Evolutionary conservation across 202 grass and related monocot species (phyloP).

Genomic region (Schoenoplectus tabernaemontani): DNA sequence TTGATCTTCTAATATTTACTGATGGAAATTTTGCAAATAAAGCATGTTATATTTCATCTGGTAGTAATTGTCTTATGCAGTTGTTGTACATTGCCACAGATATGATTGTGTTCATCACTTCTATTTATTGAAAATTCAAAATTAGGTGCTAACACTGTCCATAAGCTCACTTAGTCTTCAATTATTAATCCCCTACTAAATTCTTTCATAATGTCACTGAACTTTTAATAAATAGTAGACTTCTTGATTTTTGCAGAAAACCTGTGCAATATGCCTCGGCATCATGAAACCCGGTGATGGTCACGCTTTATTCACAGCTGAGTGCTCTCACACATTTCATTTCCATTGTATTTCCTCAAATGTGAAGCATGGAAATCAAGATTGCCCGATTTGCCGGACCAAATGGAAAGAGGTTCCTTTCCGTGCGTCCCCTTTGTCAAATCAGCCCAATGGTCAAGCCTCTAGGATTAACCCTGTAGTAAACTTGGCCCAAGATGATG

Average conservation of each 20-base stretch:
- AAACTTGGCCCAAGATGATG: constrained; percentile 51
- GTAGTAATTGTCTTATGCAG: neutral
- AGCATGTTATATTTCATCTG: neutral
- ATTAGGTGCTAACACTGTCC: neutral
- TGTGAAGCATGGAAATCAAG: constrained; percentile 77
- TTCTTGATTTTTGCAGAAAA: constrained; percentile 48
- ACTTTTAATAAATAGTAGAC: neutral
- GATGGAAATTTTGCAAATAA: no score
- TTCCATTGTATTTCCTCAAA: constrained; percentile 87
- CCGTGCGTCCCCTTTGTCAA: constrained; percentile 29
- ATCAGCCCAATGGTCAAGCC: constrained; percentile 35
- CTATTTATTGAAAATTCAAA: neutral
- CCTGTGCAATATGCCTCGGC: constrained; percentile 73
- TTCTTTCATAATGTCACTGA: no score
- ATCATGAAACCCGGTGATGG: constrained; percentile 78
- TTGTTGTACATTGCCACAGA: no score
- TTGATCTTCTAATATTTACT: neutral
- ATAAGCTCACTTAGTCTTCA: neutral
- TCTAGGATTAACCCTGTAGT: constrained; percentile 41
- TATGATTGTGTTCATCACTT: neutral
- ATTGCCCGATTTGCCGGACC: constrained; percentile 64
- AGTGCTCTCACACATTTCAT: constrained; percentile 80
- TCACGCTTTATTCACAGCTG: constrained; percentile 79
- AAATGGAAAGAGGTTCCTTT: constrained; percentile 89
- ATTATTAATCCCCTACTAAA: neutral